A percentile compares a stretch with the other conserved stretches of the same genome.
phyloP scores from a whole-genome alignment of 2,329 filamentous ascomycete genomes.

The Neofusicoccum umdonicola region DNA sequence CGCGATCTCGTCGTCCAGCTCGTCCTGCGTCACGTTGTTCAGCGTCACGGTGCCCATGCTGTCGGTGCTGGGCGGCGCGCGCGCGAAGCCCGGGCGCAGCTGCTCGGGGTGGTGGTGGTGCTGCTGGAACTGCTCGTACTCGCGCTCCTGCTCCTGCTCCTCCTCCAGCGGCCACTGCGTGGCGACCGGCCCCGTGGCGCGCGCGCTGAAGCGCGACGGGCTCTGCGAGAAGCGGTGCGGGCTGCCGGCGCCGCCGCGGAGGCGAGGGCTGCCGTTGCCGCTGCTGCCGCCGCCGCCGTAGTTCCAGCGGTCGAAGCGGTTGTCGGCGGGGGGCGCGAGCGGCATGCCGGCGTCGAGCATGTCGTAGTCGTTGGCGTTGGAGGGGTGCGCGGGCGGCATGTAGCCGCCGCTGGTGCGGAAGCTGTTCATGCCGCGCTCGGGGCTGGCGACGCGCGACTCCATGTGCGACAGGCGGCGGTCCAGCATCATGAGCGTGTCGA shows the following conservation, averaged over 20 bases:
- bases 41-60: conserved; percentile 3
- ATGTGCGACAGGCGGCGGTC: conserved; percentile 8
- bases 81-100: neutral
- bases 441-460: conserved; percentile 4
- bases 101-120: neutral
- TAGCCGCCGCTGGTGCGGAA: neutral
- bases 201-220: neutral
- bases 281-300: neutral
- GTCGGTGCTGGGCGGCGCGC: neutral
- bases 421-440: neutral
- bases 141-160: neutral
- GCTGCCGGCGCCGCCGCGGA: neutral
- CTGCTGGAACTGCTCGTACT: neutral
- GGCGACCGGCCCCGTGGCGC: neutral
- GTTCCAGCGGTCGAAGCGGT: conserved; percentile 9
- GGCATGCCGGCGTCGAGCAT: neutral
- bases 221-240: conserved; percentile 2
- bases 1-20: neutral
- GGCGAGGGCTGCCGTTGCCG: neutral
- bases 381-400: neutral
- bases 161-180: conserved; percentile 1
- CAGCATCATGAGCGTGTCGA: conserved; percentile 9
- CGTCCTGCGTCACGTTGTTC: neutral
- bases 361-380: neutral
- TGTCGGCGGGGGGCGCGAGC: neutral